Conservation (phyloP, 345 rosid genomes). For the Murraya paniculata region DNA sequence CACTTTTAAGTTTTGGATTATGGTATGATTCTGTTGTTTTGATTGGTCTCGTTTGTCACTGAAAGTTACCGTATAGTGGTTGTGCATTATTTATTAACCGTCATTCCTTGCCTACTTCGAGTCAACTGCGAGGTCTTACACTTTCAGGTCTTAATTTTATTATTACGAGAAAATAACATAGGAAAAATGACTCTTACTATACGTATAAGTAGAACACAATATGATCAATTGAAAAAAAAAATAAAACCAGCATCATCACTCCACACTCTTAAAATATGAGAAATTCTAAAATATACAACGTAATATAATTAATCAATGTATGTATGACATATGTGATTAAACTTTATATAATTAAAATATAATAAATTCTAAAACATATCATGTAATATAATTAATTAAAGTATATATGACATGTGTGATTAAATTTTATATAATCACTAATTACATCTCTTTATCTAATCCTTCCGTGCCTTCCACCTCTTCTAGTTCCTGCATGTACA, state of each 20-base stretch:
- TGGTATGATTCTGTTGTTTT: neutral
- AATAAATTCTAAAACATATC: neutral
- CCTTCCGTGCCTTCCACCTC: constrained; percentile 51
- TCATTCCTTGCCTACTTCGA: neutral
- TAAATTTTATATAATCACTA: too few species aligned
- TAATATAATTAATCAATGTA: too few species aligned
- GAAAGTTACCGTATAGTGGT: neutral
- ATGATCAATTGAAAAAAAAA: neutral
- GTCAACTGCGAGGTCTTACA: neutral
- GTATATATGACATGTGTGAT: fast-evolving
- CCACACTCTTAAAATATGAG: neutral
- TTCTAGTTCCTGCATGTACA: constrained; percentile 45
- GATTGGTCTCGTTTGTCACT: neutral
- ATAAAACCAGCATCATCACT: neutral
- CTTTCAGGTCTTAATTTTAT: neutral
- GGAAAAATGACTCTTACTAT: neutral
- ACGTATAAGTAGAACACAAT: neutral
- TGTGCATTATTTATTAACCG: neutral
- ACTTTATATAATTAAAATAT: neutral
- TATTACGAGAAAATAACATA: neutral
- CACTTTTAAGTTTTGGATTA: neutral
- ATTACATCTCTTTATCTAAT: constrained; percentile 33
- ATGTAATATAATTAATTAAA: too few species aligned
- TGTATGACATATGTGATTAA: too few species aligned
- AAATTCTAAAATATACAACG: neutral